phyloP scores from a whole-genome alignment of 352 stramenopile genomes.

The Phytophthora lateralis region DNA sequence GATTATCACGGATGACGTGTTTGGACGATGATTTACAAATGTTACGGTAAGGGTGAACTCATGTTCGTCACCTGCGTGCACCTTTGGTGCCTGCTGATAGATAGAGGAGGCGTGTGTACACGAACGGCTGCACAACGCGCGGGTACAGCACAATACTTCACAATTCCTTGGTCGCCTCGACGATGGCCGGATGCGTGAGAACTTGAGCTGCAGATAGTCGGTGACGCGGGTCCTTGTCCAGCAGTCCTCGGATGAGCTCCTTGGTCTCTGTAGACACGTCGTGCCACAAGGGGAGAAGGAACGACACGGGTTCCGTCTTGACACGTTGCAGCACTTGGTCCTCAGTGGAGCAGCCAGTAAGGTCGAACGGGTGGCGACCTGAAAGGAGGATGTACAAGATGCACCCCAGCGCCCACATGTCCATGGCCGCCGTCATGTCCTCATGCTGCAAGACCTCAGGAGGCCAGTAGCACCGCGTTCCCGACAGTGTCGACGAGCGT shows the following conservation, averaged over 20 bases:
- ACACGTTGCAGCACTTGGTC: slow-evolving; percentile 76
- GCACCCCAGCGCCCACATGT: slow-evolving; percentile 90
- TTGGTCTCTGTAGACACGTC: slow-evolving; percentile 60
- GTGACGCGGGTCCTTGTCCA: slow-evolving; percentile 70
- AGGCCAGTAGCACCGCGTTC: slow-evolving; percentile 87
- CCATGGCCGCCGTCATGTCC: slow-evolving; percentile 75
- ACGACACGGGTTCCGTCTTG: slow-evolving; percentile 53
- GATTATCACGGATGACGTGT: too few species aligned
- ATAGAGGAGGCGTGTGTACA: slow-evolving; percentile 17
- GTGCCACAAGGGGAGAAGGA: slow-evolving; percentile 61
- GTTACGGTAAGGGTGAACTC: slow-evolving; percentile 23
- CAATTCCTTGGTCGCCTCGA: slow-evolving; percentile 29
- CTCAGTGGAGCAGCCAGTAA: slow-evolving; percentile 76
- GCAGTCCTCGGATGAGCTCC: slow-evolving; percentile 62
- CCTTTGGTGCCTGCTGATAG: slow-evolving; percentile 20
- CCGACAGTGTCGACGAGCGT: slow-evolving; percentile 51
- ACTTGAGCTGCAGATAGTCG: slow-evolving; percentile 65
- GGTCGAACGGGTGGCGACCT: slow-evolving; percentile 87
- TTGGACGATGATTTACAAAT: slow-evolving; percentile 3
- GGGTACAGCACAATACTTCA: slow-evolving; percentile 21
- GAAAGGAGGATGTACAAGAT: slow-evolving; percentile 90
- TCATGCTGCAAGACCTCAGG: slow-evolving; percentile 69
- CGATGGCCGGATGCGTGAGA: slow-evolving; percentile 41
- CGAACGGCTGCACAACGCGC: slow-evolving; percentile 6
- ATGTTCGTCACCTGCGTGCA: slow-evolving; percentile 12